Evolutionary conservation across 768 basidiomycete species (phyloP), one percentile per base, ranked within the genome.

Genomic region (Agrocybe praecox): DNA sequence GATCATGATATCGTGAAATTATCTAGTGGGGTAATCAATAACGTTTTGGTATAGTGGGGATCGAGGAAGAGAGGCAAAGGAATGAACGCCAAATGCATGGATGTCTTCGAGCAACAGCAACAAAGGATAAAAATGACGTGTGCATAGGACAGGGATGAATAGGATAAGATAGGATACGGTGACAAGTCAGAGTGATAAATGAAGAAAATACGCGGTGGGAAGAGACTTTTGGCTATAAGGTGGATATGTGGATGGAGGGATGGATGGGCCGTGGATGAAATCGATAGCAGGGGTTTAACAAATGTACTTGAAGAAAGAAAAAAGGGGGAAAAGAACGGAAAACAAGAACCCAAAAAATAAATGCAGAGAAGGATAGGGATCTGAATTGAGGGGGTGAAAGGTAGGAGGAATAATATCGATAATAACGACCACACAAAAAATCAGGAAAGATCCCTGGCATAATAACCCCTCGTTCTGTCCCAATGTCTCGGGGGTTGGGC

Each of bases 1-100:
- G 26, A 47, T 58, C 57, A 58, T 54, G 43, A 54, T 54, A 52
- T 58, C 57, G 57, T 58, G 45, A 58, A 53, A 53, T 58, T 53
- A 58, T 49, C 33, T 33, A 54, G 32, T 40, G 29, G 57, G 57
- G 57, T 58, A 53, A 58, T 58, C 57, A 58, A 58, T 58, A 59
- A 36, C 45, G 53, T 55, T 59, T 40, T 40, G 58, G 58, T 59
- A 55, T 59, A 58, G 47, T 8, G 45, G 46, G 53, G 19, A 33
- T 33, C 40, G 44, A 22, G 44, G 40, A 24, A 52, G 34, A 36
- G 49, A 21, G 26, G 14, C 26, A 53, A 17, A 47, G 45, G 59
- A 61, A 52, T 57, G 59, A 49, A 57, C 47, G 56, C 52, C 49
- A 57, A 50, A 33, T 47, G 24, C 45, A 44, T 55, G 36, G 12